A percentile compares a stretch with the other conserved stretches of the same genome.
Conservation (phyloP, 208 protist species). For the Leishmania aethiopica region DNA sequence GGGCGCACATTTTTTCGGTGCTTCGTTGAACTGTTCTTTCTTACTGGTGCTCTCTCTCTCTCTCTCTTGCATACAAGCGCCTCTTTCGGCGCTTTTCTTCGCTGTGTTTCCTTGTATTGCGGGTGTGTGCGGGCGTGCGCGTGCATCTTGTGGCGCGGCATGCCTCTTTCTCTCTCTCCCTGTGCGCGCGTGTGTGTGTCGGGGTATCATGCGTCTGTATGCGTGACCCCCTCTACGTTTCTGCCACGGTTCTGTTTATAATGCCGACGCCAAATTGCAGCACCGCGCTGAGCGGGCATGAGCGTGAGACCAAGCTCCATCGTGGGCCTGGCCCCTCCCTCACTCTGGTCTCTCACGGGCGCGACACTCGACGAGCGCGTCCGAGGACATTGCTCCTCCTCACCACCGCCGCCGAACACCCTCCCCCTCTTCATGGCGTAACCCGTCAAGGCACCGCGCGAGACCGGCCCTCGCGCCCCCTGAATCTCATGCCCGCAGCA, state of each 20-base stretch:
- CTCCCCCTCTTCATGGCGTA: background rate
- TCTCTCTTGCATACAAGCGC: background rate
- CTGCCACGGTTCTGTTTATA: background rate
- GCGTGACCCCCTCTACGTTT: background rate
- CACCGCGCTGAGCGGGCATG: background rate
- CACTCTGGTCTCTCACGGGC: background rate
- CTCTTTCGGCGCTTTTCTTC: background rate
- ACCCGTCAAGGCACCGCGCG: background rate
- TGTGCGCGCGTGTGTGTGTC: background rate
- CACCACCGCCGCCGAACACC: background rate
- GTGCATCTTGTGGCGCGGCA: background rate
- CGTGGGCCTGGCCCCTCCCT: background rate
- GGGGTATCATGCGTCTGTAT: background rate
- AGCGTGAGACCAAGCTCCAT: background rate
- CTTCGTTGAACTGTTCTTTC: background rate
- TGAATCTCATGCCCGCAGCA: background rate
- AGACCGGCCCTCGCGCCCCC: background rate
- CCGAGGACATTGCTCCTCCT: background rate
- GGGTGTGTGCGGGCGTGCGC: background rate
- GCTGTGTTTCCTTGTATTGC: background rate
- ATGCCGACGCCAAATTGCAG: background rate
- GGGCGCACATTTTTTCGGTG: background rate
- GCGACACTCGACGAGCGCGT: background rate
- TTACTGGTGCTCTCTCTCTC: background rate
- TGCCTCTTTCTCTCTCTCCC: background rate